Conservation (phyloP, 768 basidiomycete species). For the Paxillus involutus region DNA sequence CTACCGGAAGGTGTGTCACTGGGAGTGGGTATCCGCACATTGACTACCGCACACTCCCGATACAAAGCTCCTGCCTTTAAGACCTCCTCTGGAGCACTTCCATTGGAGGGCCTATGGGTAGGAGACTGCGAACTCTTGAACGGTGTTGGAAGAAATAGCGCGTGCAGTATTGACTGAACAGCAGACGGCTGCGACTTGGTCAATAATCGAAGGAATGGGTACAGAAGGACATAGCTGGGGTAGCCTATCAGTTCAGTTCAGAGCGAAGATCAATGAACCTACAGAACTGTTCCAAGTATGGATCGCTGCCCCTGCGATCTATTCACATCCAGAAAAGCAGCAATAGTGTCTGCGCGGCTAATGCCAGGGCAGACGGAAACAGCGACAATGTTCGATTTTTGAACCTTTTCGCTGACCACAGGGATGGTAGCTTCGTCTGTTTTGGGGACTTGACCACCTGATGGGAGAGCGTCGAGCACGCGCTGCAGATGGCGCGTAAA, state of each 20-base stretch:
- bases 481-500: constrained; percentile 81
- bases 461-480: constrained; percentile 78
- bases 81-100: constrained; percentile 51
- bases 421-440: constrained; percentile 31
- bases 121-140: constrained; percentile 52
- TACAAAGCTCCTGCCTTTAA: constrained; percentile 79
- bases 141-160: constrained; percentile 78
- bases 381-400: constrained; percentile 74
- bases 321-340: constrained; percentile 35
- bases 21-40: constrained; percentile 37
- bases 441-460: constrained; percentile 50
- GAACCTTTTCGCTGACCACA: constrained; percentile 41
- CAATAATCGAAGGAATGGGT: constrained; percentile 66
- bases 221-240: constrained; percentile 61
- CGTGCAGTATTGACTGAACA: constrained; percentile 79
- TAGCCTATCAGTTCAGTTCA: constrained; percentile 2
- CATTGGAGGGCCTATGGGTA: constrained; percentile 2
- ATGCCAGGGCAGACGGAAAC: constrained; percentile 77
- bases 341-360: constrained; percentile 67
- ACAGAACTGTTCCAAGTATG: constrained; percentile 50
- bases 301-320: constrained; percentile 37
- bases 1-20: constrained; percentile 16
- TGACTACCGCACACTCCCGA: constrained; percentile 69
- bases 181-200: constrained; percentile 65
- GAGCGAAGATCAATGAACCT: constrained; percentile 18